These are phyloP conservation scores for Trichoderma koningiopsis DNA, from an alignment of 2,329 filamentous ascomycete species.

Conservation along the genomic window DNA sequence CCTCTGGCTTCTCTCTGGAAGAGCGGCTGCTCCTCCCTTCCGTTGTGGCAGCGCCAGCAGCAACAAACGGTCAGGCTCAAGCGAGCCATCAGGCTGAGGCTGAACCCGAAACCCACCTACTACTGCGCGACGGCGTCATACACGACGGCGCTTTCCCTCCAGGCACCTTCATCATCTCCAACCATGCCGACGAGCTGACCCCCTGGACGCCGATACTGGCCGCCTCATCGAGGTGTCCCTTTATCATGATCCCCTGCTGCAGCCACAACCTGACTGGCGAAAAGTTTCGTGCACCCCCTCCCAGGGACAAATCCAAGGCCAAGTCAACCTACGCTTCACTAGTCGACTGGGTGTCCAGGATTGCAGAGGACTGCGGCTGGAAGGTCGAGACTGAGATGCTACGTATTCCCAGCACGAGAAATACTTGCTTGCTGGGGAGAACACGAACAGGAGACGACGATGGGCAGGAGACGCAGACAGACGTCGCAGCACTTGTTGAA, in stretches of 20 bases:
- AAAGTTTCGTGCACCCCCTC: slow-evolving; percentile 67
- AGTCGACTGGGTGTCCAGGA: slow-evolving; percentile 71
- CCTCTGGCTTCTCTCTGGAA: slow-evolving; percentile 43
- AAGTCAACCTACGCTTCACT: slow-evolving; percentile 81
- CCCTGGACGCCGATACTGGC: slow-evolving; percentile 93
- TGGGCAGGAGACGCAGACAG: slow-evolving; percentile 20
- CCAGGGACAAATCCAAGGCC: slow-evolving; percentile 51
- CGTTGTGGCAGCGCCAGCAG: slow-evolving; percentile 30
- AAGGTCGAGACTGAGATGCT: slow-evolving; percentile 80
- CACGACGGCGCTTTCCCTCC: slow-evolving; percentile 68
- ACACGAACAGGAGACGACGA: slow-evolving; percentile 36
- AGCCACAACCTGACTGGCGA: slow-evolving; percentile 82
- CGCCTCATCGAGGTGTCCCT: slow-evolving; percentile 72
- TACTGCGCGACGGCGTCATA: slow-evolving; percentile 28
- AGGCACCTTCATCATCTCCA: slow-evolving; percentile 90
- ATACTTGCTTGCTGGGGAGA: slow-evolving; percentile 77
- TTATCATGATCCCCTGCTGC: slow-evolving; percentile 94
- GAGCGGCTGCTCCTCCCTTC: slow-evolving; percentile 54
- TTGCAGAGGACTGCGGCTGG: slow-evolving; percentile 75
- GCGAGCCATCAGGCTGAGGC: slow-evolving; percentile 23
- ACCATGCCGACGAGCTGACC: slow-evolving; percentile 95
- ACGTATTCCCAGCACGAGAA: slow-evolving; percentile 89
- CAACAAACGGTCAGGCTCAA: background rate
- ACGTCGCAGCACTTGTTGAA: slow-evolving; percentile 49
- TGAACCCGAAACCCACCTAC: background rate